Evolutionary conservation across 1,139 yeast genomes (phyloP).

Genomic region (Blastobotrys ciferrii): DNA sequence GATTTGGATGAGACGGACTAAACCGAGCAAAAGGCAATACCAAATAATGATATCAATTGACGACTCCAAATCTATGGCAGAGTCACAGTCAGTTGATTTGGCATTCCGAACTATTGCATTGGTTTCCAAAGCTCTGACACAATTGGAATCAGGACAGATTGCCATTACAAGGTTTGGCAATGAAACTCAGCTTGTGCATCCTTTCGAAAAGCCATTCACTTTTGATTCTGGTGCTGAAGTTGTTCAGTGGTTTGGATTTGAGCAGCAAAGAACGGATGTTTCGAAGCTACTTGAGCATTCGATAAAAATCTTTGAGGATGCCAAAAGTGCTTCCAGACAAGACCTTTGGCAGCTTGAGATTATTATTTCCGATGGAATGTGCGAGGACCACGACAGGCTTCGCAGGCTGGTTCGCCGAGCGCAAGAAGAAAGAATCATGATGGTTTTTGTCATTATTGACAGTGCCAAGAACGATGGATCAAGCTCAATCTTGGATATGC

Average conservation of each 20-base stretch:
- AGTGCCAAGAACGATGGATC: constrained; percentile 83
- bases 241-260: constrained; percentile 88
- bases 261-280: constrained; percentile 84
- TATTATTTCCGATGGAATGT: constrained; percentile 91
- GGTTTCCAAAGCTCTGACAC: constrained; percentile 90
- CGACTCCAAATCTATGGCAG: constrained; percentile 97
- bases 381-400: constrained; percentile 87
- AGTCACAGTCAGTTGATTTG: constrained; percentile 75
- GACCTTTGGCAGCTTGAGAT: constrained; percentile 94
- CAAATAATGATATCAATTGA: constrained; percentile 98
- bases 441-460: constrained; percentile 91
- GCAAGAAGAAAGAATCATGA: constrained; percentile 87
- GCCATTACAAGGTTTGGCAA: constrained; percentile 92
- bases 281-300: constrained; percentile 69
- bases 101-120: constrained; percentile 95
- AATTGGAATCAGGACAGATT: constrained; percentile 90
- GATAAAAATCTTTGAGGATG: constrained; percentile 69
- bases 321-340: constrained; percentile 40
- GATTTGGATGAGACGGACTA: constrained; percentile 96
- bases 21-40: constrained; percentile 95
- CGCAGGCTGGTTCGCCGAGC: constrained; percentile 86
- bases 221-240: constrained; percentile 80
- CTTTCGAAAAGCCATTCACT: constrained; percentile 81
- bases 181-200: constrained; percentile 78
- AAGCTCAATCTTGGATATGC: constrained; percentile 91